These are phyloP conservation scores for Hypocreales sp. DNA, from an alignment of 2,329 filamentous ascomycete genomes.

Conservation along the genomic window DNA sequence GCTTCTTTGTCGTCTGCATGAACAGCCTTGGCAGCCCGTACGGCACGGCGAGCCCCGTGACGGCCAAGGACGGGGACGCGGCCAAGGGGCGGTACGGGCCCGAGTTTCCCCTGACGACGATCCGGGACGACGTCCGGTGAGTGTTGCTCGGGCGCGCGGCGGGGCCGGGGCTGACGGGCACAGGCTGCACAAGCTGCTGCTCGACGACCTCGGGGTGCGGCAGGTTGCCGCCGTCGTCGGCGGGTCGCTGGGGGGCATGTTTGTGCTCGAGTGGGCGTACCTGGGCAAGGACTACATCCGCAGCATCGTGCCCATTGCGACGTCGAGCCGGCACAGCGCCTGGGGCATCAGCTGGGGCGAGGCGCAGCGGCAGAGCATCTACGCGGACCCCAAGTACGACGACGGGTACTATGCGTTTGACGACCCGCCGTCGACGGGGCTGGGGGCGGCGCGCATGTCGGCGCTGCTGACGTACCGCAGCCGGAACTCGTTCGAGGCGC, in stretches of 20 bases:
- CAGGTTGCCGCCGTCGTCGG: constrained; percentile 69
- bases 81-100: constrained; percentile 72
- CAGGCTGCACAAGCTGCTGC: constrained; percentile 62
- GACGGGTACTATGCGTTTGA: constrained; percentile 87
- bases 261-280: constrained; percentile 85
- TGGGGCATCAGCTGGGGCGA: constrained; percentile 90
- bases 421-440: constrained; percentile 71
- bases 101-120: constrained; percentile 90
- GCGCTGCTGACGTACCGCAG: constrained; percentile 91
- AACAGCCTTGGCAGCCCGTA: constrained; percentile 79
- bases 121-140: constrained; percentile 88
- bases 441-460: constrained; percentile 92
- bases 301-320: constrained; percentile 69
- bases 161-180: constrained; percentile 15
- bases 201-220: constrained; percentile 67
- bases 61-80: constrained; percentile 67
- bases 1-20: constrained; percentile 77
- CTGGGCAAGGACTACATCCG: constrained; percentile 75
- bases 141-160: no score
- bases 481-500: constrained; percentile 89
- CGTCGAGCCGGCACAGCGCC: constrained; percentile 69
- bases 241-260: constrained; percentile 79
- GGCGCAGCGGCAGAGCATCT: constrained; percentile 83
- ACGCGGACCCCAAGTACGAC: constrained; percentile 95
- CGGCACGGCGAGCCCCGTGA: constrained; percentile 77